Base-by-base conservation (phyloP, 2,329 filamentous ascomycete genomes). In the Teratosphaeria zuluensis region DNA sequence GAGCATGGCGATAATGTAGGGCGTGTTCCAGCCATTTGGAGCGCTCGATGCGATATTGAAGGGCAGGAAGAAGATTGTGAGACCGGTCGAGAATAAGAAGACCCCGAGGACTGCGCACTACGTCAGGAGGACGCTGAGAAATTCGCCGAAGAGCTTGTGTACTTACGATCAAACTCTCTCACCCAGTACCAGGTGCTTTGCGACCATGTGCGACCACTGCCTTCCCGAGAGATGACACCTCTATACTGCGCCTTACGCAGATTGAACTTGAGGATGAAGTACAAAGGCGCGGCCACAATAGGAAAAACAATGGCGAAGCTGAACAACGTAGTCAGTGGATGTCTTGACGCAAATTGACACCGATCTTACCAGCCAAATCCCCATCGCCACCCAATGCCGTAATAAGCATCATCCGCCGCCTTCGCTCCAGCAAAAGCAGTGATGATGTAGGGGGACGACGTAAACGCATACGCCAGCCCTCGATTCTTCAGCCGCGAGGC, bases 1-100 rank as follows among this genome's bases (percentile, higher is more conserved):
- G 48, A 72, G 56, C 69, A 71, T 71, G 60, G 70, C 69, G 59
- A 77, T 74, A 60, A 78, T 75, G 61, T 71, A 71, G 1, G 66
- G 65, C 0, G 71, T 70, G 19, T 66, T 64, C 74, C 74, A 77
- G 21, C 64, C 65, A 0, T 67, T 31, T 61, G 67, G 28, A 9
- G 68, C 68, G 58, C 71, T 73, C 12, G 57, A 66, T 56, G 65
- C 66, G 19, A 90, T 76, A 16, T 77, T 84, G 69, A 91, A 84
- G 0, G 87, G 85, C 7, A 91, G 79, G n/a, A 90, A 75, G 67
- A 90, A 83, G 11, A 88, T 72, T 0, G 81, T 77, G 63, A 72
- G 80, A 1, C 84, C 86, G 1, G 74, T 64, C 24, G 62, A 63
- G 30, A 72, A 62, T 3, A 72, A 55, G 58, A 70, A 52, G 46